These are phyloP conservation scores for Tolypocladium ovalisporum DNA, from an alignment of 2,329 filamentous ascomycete species.

Conservation along the genomic window DNA sequence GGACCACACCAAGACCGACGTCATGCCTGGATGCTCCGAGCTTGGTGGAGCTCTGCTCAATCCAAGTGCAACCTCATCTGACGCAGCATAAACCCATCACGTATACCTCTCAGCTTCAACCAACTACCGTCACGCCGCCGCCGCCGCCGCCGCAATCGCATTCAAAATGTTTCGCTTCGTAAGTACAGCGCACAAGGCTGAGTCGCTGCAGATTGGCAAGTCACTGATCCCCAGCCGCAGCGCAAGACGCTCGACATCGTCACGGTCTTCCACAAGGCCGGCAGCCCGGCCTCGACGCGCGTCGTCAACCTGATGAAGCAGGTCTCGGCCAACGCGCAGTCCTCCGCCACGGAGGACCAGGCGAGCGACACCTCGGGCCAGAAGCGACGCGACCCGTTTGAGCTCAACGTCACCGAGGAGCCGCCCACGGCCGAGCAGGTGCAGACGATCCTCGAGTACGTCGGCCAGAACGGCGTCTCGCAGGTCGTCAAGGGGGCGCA, in stretches of 20 bases:
- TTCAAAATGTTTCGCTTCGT: constrained; percentile 14
- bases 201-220: neutral
- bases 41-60: neutral
- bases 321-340: constrained; percentile 56
- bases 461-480: constrained; percentile 50
- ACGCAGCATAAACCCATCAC: neutral
- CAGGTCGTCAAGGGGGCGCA: constrained; percentile 62
- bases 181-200: neutral
- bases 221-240: constrained; percentile 29
- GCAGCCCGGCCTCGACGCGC: constrained; percentile 58
- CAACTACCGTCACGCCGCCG: neutral
- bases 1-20: neutral
- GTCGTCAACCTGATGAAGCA: constrained; percentile 72
- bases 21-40: neutral
- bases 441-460: constrained; percentile 72
- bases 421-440: constrained; percentile 75
- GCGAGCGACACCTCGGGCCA: constrained; percentile 55
- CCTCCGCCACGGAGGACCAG: constrained; percentile 63
- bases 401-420: constrained; percentile 74
- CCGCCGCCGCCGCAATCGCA: neutral
- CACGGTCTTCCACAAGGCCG: constrained; percentile 89
- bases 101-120: neutral
- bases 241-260: constrained; percentile 79
- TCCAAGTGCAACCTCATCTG: neutral
- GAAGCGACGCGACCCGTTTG: constrained; percentile 59